Evolutionary conservation across 1,139 yeast species (phyloP).

Genomic region (Wickerhamomyces sp.): DNA sequence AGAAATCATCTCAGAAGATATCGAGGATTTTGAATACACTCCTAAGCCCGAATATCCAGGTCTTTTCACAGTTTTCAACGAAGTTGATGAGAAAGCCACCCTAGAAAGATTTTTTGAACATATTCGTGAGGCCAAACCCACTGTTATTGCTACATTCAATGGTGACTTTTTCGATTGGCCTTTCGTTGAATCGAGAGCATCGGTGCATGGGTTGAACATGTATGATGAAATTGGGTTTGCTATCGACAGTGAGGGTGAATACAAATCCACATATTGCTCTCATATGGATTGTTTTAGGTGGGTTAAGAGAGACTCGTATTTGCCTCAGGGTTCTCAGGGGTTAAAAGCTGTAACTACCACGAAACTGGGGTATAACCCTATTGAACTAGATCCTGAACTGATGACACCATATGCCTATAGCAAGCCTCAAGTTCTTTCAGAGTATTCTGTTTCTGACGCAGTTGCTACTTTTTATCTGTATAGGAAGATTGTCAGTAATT

Average conservation of each 20-base stretch:
- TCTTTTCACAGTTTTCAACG: conserved; percentile 82
- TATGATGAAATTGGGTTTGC: conserved; percentile 93
- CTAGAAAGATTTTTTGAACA: conserved; percentile 83
- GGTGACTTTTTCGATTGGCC: conserved; percentile 99
- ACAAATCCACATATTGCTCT: conserved; percentile 85
- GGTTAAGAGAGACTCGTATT: conserved; percentile 97
- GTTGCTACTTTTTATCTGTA: conserved; percentile 96
- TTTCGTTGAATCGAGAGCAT: conserved; percentile 84
- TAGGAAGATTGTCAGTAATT: conserved; percentile 96
- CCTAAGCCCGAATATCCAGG: conserved; percentile 98
- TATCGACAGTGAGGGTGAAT: conserved; percentile 85
- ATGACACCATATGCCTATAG: conserved; percentile 98
- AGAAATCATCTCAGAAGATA: conserved; percentile 90
- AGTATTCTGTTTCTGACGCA: conserved; percentile 98
- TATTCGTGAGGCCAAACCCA: conserved; percentile 80
- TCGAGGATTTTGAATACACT: conserved; percentile 94
- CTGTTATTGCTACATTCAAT: conserved; percentile 94
- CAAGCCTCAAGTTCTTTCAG: conserved; percentile 87
- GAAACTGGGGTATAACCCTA: conserved; percentile 92
- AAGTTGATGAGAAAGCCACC: conserved; percentile 73
- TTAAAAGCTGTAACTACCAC: conserved; percentile 96
- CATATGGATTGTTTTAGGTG: conserved; percentile 98
- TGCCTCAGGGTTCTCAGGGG: conserved; percentile 99
- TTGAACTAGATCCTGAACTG: conserved; percentile 93
- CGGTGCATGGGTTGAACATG: conserved; percentile 82